phyloP scores from a whole-genome alignment of 1,139 yeast genomes.

The Hansenula lynferdii region DNA sequence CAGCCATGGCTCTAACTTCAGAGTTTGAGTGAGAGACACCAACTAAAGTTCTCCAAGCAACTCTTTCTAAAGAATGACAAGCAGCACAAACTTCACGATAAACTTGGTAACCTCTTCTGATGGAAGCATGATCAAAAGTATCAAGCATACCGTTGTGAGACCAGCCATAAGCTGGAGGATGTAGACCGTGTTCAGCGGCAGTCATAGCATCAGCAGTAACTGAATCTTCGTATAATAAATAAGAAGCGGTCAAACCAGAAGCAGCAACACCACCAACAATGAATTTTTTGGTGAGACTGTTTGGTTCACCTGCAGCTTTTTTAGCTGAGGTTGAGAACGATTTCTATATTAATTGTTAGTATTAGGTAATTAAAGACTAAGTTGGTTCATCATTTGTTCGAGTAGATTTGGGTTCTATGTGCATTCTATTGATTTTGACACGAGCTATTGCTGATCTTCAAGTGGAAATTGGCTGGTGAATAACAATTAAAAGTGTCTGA shows the following conservation, averaged over 20 bases:
- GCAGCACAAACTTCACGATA: conserved; percentile 99
- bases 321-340: conserved; percentile 26
- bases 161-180: conserved; percentile 92
- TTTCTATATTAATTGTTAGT: conserved; percentile 16
- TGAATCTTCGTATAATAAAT: conserved; percentile 72
- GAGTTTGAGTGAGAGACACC: conserved; percentile 92
- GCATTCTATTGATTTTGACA: too few relatives aligned
- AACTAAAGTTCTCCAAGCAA: conserved; percentile 98
- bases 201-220: conserved; percentile 95
- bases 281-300: conserved; percentile 48
- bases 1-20: conserved; percentile 93
- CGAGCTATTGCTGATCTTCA: too few relatives aligned
- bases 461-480: too few relatives aligned
- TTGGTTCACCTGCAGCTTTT: conserved; percentile 27
- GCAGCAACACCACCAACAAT: conserved; percentile 63
- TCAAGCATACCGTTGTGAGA: conserved; percentile 90
- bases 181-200: conserved; percentile 98
- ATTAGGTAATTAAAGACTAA: background rate
- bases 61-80: conserved; percentile 94
- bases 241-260: conserved; percentile 68
- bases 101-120: conserved; percentile 99
- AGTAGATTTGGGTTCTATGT: too few relatives aligned
- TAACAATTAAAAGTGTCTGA: too few relatives aligned
- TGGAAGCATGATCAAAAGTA: conserved; percentile 92
- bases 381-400: background rate